A percentile compares a stretch with the other conserved stretches of the same genome.
Conservation (phyloP, 768 basidiomycete genomes). For the Kwoniella dejecticola region DNA sequence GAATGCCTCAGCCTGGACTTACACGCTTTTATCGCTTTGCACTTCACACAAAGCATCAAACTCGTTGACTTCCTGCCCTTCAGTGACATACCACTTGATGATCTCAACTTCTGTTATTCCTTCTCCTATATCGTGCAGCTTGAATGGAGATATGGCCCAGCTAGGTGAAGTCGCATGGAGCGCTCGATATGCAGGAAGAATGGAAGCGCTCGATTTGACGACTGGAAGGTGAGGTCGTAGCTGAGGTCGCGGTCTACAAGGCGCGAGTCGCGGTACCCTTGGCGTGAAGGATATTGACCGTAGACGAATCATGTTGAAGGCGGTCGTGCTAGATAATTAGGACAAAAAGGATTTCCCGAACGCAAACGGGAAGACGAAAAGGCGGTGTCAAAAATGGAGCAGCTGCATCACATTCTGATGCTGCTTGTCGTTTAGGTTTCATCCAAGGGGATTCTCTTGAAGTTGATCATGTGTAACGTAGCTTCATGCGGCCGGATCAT, state of each 20-base stretch:
- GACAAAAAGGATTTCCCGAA: too few relatives aligned
- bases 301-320: too few relatives aligned
- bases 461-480: background rate
- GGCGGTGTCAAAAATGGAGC: too few relatives aligned
- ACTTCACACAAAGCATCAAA: constrained; percentile 51
- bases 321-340: too few relatives aligned
- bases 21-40: constrained; percentile 52
- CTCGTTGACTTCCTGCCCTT: constrained; percentile 42
- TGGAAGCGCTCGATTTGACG: background rate
- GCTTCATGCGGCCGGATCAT: constrained; percentile 21
- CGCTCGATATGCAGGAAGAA: too few relatives aligned
- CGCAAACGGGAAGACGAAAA: too few relatives aligned
- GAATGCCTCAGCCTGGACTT: too few relatives aligned
- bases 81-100: constrained; percentile 44
- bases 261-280: background rate
- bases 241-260: too few relatives aligned
- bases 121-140: constrained; percentile 52
- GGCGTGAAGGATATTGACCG: too few relatives aligned
- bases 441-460: too few relatives aligned
- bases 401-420: too few relatives aligned
- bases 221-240: background rate
- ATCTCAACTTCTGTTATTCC: constrained; percentile 52
- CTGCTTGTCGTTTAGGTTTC: too few relatives aligned
- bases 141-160: constrained; percentile 36
- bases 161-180: constrained; percentile 6